These are phyloP conservation scores for Nakazawaea ambrosiae DNA, from an alignment of 805 yeast genomes.

Conservation along the genomic window DNA sequence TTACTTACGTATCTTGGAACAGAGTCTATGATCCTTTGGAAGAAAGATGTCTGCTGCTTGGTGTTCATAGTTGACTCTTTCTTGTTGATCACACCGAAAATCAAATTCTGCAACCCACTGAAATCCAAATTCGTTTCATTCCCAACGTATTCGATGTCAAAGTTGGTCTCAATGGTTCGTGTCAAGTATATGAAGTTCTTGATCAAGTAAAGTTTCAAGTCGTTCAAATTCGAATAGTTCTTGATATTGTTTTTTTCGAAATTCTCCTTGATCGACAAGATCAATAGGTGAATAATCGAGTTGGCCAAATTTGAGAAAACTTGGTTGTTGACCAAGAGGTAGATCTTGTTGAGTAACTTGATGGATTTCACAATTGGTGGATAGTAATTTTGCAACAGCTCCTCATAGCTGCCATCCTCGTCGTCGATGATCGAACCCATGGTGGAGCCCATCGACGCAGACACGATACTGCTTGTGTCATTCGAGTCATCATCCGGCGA, in stretches of 20 bases:
- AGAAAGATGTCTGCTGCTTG: conserved; percentile 8
- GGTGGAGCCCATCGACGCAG: conserved; percentile 6
- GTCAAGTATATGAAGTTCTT: conserved; percentile 66
- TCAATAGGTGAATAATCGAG: conserved; percentile 73
- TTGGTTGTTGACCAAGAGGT: conserved; percentile 67
- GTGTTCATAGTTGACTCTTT: conserved; percentile 14
- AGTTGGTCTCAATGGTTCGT: conserved; percentile 56
- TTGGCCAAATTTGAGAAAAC: conserved; percentile 90
- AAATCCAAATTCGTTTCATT: conserved; percentile 76
- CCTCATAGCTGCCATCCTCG: conserved; percentile 20
- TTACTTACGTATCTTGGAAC: conserved; percentile 77
- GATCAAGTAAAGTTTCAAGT: conserved; percentile 60
- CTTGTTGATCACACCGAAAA: conserved; percentile 40
- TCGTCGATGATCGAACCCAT: conserved; percentile 11
- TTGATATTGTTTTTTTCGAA: conserved; percentile 41
- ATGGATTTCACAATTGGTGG: conserved; percentile 69
- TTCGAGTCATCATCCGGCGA: conserved; percentile 1
- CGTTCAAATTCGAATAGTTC: conserved; percentile 27
- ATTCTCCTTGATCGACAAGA: conserved; percentile 52
- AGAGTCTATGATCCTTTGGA: conserved; percentile 36
- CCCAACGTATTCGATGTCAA: conserved; percentile 72
- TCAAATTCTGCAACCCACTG: conserved; percentile 55
- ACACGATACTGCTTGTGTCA: conserved; percentile 3
- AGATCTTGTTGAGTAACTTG: conserved; percentile 65
- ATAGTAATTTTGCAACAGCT: conserved; percentile 28